Evolutionary conservation across 2,329 filamentous ascomycete species (phyloP).

Genomic region (Cucurbitaria berberidis): DNA sequence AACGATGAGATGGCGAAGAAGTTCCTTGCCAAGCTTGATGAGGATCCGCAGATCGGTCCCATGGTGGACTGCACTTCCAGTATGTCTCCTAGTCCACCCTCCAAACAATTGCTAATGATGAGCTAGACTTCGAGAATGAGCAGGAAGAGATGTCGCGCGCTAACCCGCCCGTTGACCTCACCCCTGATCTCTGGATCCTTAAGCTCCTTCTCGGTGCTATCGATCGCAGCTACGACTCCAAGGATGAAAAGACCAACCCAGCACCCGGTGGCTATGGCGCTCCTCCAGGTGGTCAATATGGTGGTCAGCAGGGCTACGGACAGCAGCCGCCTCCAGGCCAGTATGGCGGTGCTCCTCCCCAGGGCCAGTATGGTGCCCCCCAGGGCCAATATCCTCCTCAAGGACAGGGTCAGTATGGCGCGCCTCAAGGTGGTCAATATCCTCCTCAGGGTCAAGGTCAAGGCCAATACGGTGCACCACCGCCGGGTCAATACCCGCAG

Average conservation of each 20-base stretch:
- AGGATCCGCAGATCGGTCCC: conserved; percentile 65
- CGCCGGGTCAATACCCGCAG: conserved; percentile 23
- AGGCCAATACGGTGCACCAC: conserved; percentile 31
- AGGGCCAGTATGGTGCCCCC: conserved; percentile 9
- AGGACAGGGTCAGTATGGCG: conserved; percentile 27
- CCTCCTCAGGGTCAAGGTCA: conserved; percentile 14
- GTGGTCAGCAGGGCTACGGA: conserved; percentile 31
- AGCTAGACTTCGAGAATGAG: conserved; percentile 68
- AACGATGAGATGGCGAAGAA: conserved; percentile 69
- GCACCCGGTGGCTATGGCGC: conserved; percentile 41
- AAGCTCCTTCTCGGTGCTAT: conserved; percentile 73
- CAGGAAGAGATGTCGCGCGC: conserved; percentile 69
- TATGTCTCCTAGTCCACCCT: conserved; percentile 47
- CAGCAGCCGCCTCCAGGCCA: conserved; percentile 27
- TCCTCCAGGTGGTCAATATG: conserved; percentile 40
- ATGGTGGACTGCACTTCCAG: conserved; percentile 73
- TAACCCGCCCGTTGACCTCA: conserved; percentile 66
- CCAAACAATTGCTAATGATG: conserved; percentile 8
- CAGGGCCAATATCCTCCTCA: conserved; percentile 8
- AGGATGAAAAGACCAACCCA: conserved; percentile 64
- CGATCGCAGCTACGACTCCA: conserved; percentile 68
- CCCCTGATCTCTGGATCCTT: conserved; percentile 69
- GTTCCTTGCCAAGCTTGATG: conserved; percentile 69
- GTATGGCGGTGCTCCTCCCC: conserved; percentile 14
- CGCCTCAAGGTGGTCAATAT: conserved; percentile 12